Conservation (phyloP, 805 yeast genomes). For the Saturnispora zaruensis region DNA sequence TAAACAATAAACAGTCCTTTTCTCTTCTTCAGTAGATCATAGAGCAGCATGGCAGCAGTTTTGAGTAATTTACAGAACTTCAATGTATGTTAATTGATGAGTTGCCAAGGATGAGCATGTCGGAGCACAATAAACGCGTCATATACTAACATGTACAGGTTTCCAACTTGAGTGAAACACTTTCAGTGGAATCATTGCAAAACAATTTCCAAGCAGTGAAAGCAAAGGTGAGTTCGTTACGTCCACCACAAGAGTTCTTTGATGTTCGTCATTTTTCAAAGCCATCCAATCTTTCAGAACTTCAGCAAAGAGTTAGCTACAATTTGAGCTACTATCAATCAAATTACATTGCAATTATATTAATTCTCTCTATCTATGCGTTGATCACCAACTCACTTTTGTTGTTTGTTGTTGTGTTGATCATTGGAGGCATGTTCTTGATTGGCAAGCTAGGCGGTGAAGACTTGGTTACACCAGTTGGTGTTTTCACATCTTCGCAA, state of each 20-base stretch:
- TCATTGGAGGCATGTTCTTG: slow-evolving; percentile 66
- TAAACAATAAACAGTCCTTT: background rate
- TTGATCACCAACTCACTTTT: slow-evolving; percentile 77
- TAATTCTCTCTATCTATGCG: slow-evolving; percentile 71
- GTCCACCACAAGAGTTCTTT: slow-evolving; percentile 90
- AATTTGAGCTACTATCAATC: slow-evolving; percentile 82
- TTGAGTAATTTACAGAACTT: slow-evolving; percentile 8
- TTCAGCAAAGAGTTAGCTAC: slow-evolving; percentile 80
- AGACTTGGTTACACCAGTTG: slow-evolving; percentile 72
- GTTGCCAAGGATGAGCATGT: background rate
- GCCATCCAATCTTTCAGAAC: slow-evolving; percentile 82
- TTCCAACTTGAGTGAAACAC: slow-evolving; percentile 34
- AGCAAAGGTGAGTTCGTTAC: slow-evolving; percentile 57
- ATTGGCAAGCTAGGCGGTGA: slow-evolving; percentile 74
- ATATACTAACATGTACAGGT: slow-evolving; percentile 7
- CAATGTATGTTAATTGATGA: slow-evolving; percentile 9
- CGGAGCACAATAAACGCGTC: background rate
- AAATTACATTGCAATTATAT: slow-evolving; percentile 71
- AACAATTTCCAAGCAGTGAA: slow-evolving; percentile 43
- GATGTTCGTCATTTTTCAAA: slow-evolving; percentile 83
- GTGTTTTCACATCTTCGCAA: slow-evolving; percentile 70
- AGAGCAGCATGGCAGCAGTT: slow-evolving; percentile 7
- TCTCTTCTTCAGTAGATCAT: background rate
- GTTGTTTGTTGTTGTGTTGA: slow-evolving; percentile 71
- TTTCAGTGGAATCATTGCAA: slow-evolving; percentile 41